Evolutionary conservation across 192 early-diverging fungal species (phyloP).

Genomic region (Chytriomyces confervae): DNA sequence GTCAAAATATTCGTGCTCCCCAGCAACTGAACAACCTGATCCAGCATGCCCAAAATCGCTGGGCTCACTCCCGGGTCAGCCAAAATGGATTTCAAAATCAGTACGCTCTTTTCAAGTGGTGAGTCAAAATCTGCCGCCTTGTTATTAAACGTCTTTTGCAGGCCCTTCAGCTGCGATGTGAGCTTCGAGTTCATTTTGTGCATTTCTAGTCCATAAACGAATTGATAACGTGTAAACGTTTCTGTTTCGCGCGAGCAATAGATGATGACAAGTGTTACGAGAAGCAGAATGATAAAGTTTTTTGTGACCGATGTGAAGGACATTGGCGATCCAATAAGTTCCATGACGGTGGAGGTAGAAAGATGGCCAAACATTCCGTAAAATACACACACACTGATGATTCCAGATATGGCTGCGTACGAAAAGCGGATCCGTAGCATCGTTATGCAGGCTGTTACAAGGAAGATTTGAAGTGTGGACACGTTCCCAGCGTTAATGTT

Average conservation of each 20-base stretch:
- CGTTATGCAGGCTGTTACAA: not conserved
- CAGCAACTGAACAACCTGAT: conserved; percentile 40
- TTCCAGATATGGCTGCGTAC: conserved; percentile 5
- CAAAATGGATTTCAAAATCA: conserved; percentile 52
- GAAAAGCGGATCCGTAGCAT: conserved; percentile 8
- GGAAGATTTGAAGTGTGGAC: conserved; percentile 2
- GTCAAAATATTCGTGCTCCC: conserved; percentile 53
- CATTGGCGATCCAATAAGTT: not conserved
- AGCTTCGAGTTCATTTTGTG: conserved; percentile 55
- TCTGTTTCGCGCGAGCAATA: conserved; percentile 13
- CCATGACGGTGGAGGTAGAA: not conserved
- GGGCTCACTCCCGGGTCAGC: conserved; percentile 51
- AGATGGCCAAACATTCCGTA: conserved; percentile 15
- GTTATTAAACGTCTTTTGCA: conserved; percentile 51
- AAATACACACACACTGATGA: not conserved
- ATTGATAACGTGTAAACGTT: not conserved
- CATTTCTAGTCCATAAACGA: conserved; percentile 29
- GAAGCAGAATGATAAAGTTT: conserved; percentile 9
- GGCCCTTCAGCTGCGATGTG: conserved; percentile 50
- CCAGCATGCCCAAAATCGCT: conserved; percentile 43
- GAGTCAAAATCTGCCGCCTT: conserved; percentile 57
- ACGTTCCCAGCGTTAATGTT: conserved; percentile 3
- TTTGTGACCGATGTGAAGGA: not conserved
- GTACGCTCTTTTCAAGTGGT: conserved; percentile 55
- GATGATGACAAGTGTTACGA: not conserved